Conservation (phyloP, 352 stramenopile species). For the Pythium utonaiense region DNA sequence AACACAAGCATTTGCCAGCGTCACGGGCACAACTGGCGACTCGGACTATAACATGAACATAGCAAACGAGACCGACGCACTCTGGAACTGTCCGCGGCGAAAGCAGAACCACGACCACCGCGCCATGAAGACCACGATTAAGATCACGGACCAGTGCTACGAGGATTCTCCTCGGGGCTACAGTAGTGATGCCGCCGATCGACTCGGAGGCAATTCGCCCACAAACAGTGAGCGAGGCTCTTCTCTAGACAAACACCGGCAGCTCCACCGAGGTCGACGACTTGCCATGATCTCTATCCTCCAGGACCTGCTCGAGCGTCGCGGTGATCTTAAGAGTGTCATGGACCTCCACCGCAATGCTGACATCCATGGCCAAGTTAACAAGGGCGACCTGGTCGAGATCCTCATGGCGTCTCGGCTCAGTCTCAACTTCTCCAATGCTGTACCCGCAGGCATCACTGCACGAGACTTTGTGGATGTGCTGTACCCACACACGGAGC, state of each 20-base stretch:
- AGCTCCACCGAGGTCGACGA: slow-evolving; percentile 12
- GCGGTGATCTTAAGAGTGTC: slow-evolving; percentile 65
- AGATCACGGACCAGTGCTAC: slow-evolving; percentile 43
- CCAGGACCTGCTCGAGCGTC: slow-evolving; percentile 67
- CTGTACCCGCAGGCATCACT: slow-evolving; percentile 27
- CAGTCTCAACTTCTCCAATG: slow-evolving; percentile 49
- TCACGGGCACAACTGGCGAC: slow-evolving; percentile 14
- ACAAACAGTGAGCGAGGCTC: slow-evolving; percentile 16
- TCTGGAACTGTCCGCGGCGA: slow-evolving; percentile 65
- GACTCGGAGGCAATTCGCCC: not conserved
- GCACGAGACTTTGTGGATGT: slow-evolving; percentile 59
- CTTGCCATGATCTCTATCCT: slow-evolving; percentile 51
- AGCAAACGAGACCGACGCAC: slow-evolving; percentile 37
- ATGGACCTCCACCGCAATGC: slow-evolving; percentile 59
- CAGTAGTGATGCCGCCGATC: not conserved
- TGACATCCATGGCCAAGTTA: slow-evolving; percentile 60
- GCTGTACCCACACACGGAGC: slow-evolving; percentile 37
- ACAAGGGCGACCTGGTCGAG: slow-evolving; percentile 49
- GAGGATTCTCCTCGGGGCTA: not conserved
- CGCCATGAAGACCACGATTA: slow-evolving; percentile 53
- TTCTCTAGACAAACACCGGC: slow-evolving; percentile 19
- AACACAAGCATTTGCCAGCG: slow-evolving; percentile 21
- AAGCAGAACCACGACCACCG: slow-evolving; percentile 59
- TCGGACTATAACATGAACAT: slow-evolving; percentile 38
- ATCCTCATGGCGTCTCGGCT: slow-evolving; percentile 64